Evolutionary conservation across 371 early-diverging fungal genomes (phyloP), one percentile per base, ranked within the genome.

Genomic region (Fennellomyces sp.): DNA sequence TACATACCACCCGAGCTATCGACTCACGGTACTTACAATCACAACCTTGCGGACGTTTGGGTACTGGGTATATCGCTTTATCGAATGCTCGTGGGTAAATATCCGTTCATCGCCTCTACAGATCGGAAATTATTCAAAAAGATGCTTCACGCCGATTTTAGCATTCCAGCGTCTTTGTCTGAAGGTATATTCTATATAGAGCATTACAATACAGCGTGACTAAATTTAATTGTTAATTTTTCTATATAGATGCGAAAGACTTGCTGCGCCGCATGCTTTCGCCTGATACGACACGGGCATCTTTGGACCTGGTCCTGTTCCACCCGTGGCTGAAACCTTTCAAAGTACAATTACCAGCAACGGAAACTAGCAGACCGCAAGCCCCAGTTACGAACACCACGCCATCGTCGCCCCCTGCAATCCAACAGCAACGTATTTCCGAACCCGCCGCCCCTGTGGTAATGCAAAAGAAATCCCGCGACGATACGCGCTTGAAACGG

Each of bases 1-100:
- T 78, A 73, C 41, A 68, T 78, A 13, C 73, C 78, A 8, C 78
- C 78, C 23, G 78, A 78, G 47, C 30, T 69, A 27, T 54, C 63
- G 11, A 52, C 45, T 3, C 52, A 57, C 48, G 62, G 56, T 15
- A 41, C 55, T 25, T 75, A 75, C 31, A 54, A 66, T 2, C 63
- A 64, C 13, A 64, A 64, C 41, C 28, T 67, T 31, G 70, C 68
- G n/a, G 80, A 72, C 51, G 62, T 79, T 11, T 79, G 80, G 80
- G 67, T 74, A 2, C 56, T 79, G 3, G 80, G 80, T 8, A 60
- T 79, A n/a, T 70, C 66, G 2, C 39, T 79, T 2, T 79, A 73
- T 47, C 53, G 69, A 12, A 69, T 79, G 68, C 60, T 75, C 23
- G 61, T 66, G 21, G 76, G 76, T 41, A 63, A 60, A 10, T 73